Conservation (phyloP, 805 yeast species). For the Metschnikowia kofuensis region DNA sequence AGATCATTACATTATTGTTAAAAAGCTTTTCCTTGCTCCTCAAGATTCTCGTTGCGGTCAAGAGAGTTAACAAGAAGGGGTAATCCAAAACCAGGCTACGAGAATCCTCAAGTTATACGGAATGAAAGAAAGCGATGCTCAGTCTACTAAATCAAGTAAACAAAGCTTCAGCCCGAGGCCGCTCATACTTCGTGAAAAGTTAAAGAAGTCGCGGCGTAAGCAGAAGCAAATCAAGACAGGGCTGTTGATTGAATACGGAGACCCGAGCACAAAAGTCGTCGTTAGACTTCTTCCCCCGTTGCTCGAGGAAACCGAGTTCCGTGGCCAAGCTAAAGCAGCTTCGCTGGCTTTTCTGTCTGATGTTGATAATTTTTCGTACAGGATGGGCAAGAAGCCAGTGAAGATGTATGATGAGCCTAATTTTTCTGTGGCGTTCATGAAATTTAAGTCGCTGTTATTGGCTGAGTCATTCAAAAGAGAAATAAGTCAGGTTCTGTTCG, state of each 20-base stretch:
- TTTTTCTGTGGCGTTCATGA: conserved; percentile 19
- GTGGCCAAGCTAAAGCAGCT: conserved; percentile 19
- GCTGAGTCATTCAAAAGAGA: conserved; percentile 12
- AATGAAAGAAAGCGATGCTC: neutral
- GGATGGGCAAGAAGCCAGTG: conserved; percentile 16
- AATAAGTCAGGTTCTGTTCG: conserved; percentile 22
- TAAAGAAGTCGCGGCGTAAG: conserved; percentile 1
- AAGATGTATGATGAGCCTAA: conserved; percentile 20
- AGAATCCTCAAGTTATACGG: too few species aligned
- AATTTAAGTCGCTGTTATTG: conserved; percentile 9
- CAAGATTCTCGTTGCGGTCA: too few species aligned
- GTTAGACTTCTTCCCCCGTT: conserved; percentile 25
- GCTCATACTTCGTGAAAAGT: neutral
- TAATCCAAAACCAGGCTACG: too few species aligned
- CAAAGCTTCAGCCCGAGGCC: neutral
- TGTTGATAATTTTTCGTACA: conserved; percentile 11
- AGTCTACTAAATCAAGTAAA: neutral
- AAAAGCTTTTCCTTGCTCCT: too few species aligned
- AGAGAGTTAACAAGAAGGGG: too few species aligned
- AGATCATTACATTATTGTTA: too few species aligned
- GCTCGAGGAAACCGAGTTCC: conserved; percentile 16
- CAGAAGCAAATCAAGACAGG: neutral
- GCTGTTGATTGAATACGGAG: conserved; percentile 13
- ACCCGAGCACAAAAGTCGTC: conserved; percentile 16
- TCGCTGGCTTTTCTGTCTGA: conserved; percentile 1